Evolutionary conservation across 75 land plant species (phyloP).

Genomic region (Picea sitchensis): DNA sequence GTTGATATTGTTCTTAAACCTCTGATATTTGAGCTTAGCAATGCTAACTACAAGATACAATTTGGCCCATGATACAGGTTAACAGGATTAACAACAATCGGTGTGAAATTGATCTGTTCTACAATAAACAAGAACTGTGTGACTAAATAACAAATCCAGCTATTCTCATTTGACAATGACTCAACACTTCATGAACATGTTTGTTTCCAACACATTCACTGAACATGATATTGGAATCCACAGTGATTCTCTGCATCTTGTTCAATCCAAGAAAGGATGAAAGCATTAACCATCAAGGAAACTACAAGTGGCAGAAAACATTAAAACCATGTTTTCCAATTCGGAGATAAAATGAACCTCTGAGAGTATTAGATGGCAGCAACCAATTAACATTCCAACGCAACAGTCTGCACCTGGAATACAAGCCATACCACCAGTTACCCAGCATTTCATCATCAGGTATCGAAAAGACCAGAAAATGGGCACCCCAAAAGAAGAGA

Average conservation of each 20-base stretch:
- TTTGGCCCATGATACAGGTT: background rate
- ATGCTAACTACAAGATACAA: background rate
- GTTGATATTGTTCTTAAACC: background rate
- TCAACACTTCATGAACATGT: background rate
- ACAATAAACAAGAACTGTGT: background rate
- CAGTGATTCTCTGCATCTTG: background rate
- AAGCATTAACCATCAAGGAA: background rate
- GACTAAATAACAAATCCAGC: background rate
- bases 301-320: background rate
- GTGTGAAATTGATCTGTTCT: background rate
- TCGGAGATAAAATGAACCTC: background rate
- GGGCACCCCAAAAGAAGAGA: background rate
- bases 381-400: conserved; percentile 4
- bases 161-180: background rate
- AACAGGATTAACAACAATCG: background rate
- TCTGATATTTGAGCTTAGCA: background rate
- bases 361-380: background rate
- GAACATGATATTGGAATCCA: background rate
- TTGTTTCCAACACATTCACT: background rate
- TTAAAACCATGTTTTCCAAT: background rate
- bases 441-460: background rate
- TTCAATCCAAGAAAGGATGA: background rate
- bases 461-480: too few relatives aligned
- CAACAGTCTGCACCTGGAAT: conserved; percentile 10
- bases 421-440: background rate